These are phyloP conservation scores for Hyphopichia homilentoma DNA, from an alignment of 805 yeast genomes.

Conservation along the genomic window DNA sequence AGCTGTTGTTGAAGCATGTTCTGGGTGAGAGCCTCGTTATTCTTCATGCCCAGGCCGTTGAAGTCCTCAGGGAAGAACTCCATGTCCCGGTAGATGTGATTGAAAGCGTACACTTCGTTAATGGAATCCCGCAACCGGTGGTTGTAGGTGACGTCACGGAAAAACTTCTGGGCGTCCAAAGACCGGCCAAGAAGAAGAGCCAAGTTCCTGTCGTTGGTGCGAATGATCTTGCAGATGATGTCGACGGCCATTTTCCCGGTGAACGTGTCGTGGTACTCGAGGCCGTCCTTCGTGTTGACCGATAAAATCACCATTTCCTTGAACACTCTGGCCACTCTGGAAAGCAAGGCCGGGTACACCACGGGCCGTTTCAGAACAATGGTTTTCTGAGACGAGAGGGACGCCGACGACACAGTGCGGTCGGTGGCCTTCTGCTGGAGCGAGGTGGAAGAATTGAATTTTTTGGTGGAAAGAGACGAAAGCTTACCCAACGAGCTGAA, in stretches of 20 bases:
- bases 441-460: conserved; percentile 32
- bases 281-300: conserved; percentile 83
- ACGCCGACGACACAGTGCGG: conserved; percentile 22
- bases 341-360: conserved; percentile 86
- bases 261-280: conserved; percentile 88
- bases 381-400: conserved; percentile 36
- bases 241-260: conserved; percentile 95
- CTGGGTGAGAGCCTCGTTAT: background rate
- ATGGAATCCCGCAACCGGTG: conserved; percentile 87
- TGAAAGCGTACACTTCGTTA: conserved; percentile 83
- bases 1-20: conserved; percentile 7
- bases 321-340: conserved; percentile 78
- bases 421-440: conserved; percentile 27
- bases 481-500: conserved; percentile 39
- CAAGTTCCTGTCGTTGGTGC: conserved; percentile 87
- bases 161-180: conserved; percentile 87
- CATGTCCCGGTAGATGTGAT: conserved; percentile 48
- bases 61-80: conserved; percentile 36
- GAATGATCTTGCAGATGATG: conserved; percentile 75
- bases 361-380: conserved; percentile 54
- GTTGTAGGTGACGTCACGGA: conserved; percentile 94
- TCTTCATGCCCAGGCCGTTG: background rate
- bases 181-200: conserved; percentile 89
- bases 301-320: conserved; percentile 66
- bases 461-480: conserved; percentile 40